Percentiles rank a stretch among this genome's conserved stretches.
phyloP scores from a whole-genome alignment of 2,329 filamentous ascomycete genomes.

The Scolecobasidium constrictum region DNA sequence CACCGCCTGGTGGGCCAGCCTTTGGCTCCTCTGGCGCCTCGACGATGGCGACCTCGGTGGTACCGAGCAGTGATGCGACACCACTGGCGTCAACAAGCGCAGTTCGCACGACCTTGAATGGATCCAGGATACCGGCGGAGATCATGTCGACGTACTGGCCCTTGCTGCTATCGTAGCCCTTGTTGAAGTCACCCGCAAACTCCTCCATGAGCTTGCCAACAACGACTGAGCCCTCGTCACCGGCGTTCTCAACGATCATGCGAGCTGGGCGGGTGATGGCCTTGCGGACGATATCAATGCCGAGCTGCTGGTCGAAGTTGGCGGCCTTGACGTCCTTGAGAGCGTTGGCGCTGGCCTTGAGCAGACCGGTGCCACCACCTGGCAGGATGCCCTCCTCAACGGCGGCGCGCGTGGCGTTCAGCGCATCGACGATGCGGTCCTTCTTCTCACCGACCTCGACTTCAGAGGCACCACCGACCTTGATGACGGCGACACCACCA shows the following conservation, averaged over 20 bases:
- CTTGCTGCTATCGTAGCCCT: conserved; percentile 91
- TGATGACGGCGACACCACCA: conserved; percentile 97
- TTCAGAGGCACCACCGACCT: conserved; percentile 94
- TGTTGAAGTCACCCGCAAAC: conserved; percentile 88
- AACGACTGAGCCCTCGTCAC: conserved; percentile 87
- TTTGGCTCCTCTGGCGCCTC: conserved; percentile 71
- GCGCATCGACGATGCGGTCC: conserved; percentile 95
- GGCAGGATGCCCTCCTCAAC: conserved; percentile 99
- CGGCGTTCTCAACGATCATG: conserved; percentile 96
- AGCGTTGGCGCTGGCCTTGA: conserved; percentile 91
- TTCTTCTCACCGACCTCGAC: conserved; percentile 99
- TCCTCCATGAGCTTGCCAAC: conserved; percentile 98
- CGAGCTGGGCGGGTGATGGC: conserved; percentile 92
- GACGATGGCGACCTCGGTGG: conserved; percentile 95
- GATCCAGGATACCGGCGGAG: conserved; percentile 88
- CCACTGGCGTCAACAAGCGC: conserved; percentile 89
- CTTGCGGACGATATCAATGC: conserved; percentile 94
- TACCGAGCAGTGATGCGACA: conserved; percentile 92
- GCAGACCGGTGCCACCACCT: conserved; percentile 92
- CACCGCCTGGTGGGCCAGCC: conserved; percentile 27
- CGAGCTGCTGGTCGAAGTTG: conserved; percentile 99
- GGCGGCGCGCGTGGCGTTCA: conserved; percentile 95
- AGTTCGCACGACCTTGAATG: conserved; percentile 98
- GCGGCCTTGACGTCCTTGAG: conserved; percentile 69
- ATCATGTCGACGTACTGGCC: conserved; percentile 99